A percentile compares a stretch with the other conserved stretches of the same genome.
phyloP scores from a whole-genome alignment of 805 yeast species.

The Wickerhamomyces ciferrii region DNA sequence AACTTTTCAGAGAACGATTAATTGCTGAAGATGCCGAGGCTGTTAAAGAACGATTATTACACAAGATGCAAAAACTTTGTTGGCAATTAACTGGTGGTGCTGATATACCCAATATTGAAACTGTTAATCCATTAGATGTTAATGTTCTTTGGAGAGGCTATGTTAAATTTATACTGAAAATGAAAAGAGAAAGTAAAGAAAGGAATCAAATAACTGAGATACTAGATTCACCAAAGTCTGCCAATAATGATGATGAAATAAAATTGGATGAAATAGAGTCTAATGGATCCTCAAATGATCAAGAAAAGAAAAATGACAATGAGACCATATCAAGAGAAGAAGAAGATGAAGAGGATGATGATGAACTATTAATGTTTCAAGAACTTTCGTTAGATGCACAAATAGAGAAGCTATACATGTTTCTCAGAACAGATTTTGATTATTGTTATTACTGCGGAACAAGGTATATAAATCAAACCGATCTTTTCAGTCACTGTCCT shows the following conservation, averaged over 20 bases:
- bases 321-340: conserved; percentile 1
- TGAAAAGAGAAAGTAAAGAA: conserved; percentile 3
- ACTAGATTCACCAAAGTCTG: background rate
- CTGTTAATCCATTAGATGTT: conserved; percentile 24
- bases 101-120: conserved; percentile 17
- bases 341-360: conserved; percentile 15
- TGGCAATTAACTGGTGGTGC: conserved; percentile 36
- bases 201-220: conserved; percentile 1
- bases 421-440: conserved; percentile 31
- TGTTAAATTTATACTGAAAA: conserved; percentile 14
- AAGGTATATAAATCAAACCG: conserved; percentile 29
- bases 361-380: conserved; percentile 27
- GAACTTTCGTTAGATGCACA: conserved; percentile 22
- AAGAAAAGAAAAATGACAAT: background rate
- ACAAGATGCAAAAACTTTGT: conserved; percentile 34
- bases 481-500: conserved; percentile 41
- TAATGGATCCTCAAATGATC: background rate
- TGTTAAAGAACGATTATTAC: conserved; percentile 12
- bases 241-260: background rate
- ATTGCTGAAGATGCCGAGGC: conserved; percentile 9
- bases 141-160: conserved; percentile 40
- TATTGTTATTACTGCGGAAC: conserved; percentile 51
- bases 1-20: conserved; percentile 15
- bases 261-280: background rate
- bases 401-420: conserved; percentile 28